Evolutionary conservation across 768 basidiomycete genomes (phyloP), one percentile per base, ranked within the genome.

Genomic region (Xerocomellus intermedius): DNA sequence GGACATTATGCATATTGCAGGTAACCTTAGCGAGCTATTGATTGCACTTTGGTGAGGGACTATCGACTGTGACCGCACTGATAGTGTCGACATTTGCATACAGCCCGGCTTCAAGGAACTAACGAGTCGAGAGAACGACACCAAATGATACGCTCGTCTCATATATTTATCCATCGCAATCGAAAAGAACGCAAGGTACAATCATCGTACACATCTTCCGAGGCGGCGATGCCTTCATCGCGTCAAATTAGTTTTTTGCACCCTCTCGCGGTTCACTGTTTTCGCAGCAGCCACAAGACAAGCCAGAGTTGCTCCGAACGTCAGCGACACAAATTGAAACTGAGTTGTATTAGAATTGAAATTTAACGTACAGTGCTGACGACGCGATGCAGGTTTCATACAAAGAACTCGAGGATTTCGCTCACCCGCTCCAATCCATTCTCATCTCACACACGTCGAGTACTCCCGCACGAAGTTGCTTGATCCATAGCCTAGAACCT

Each of bases 1-100:
- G 16, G 77, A 80, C 55, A 21, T 39, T 2, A 39, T 39, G 38
- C 38, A 80, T 57, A 64, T 75, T 0, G n/a, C 38, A 21, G 38
- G 19, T 5, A 39, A 39, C 2, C 10, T 39, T 2, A 39, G 38
- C 12, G 12, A 39, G 4, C 19, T 39, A 10, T 21, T 39, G 19
- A 39, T 39, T 6, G 10, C 10, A 12, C 38, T 39, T 21, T 39
- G 19, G 38, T 21, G 39, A 3, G 41, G 68, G 0, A 73, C 72
- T 42, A 16, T 69, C 0, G 38, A 57, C 0, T 64, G 68, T 6
- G 38, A 21, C 6, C 1, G 1, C 5, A 21, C 38, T 6, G 38
- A 39, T 1, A 2, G 4, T 6, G 0, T 39, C 10, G 5, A 19
- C 26, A 38, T 47, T 12, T 36, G 19, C 45, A 21, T 12, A 47